These are phyloP conservation scores for Penicillium pulvis DNA, from an alignment of 495 filamentous ascomycete genomes.

Conservation along the genomic window DNA sequence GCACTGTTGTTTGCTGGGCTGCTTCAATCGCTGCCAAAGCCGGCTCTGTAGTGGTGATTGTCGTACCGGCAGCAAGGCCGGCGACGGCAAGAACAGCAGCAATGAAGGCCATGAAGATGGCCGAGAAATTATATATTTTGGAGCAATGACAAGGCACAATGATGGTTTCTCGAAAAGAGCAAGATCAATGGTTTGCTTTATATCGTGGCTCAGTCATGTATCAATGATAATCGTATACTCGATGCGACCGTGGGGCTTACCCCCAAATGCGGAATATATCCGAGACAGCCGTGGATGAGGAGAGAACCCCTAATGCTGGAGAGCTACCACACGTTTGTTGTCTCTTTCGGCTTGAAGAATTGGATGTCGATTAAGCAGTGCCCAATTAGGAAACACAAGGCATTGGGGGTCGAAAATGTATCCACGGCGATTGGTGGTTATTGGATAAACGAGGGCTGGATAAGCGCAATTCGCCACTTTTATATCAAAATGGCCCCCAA, in stretches of 20 bases:
- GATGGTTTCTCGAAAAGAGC: not conserved
- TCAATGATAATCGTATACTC: not conserved
- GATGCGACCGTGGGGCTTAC: constrained; percentile 1
- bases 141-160: not conserved
- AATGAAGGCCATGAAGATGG: constrained; percentile 1
- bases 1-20: constrained; percentile 14
- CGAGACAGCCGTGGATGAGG: not conserved
- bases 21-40: constrained; percentile 5
- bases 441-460: not conserved
- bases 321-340: not conserved
- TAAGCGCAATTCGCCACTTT: not conserved
- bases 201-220: not conserved
- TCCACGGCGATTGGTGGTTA: not conserved
- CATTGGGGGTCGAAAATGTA: not conserved
- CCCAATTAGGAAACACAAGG: not conserved
- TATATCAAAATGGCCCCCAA: not conserved
- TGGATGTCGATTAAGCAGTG: not conserved
- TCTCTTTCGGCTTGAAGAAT: not conserved
- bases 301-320: too few relatives aligned
- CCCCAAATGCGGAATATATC: not conserved
- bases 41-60: constrained; percentile 14
- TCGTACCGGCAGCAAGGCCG: constrained; percentile 9
- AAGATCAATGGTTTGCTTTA: not conserved
- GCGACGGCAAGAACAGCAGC: constrained; percentile 10
- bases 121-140: not conserved